Conservation (phyloP, 371 early-diverging fungal genomes). For the Parasitella parasitica region DNA sequence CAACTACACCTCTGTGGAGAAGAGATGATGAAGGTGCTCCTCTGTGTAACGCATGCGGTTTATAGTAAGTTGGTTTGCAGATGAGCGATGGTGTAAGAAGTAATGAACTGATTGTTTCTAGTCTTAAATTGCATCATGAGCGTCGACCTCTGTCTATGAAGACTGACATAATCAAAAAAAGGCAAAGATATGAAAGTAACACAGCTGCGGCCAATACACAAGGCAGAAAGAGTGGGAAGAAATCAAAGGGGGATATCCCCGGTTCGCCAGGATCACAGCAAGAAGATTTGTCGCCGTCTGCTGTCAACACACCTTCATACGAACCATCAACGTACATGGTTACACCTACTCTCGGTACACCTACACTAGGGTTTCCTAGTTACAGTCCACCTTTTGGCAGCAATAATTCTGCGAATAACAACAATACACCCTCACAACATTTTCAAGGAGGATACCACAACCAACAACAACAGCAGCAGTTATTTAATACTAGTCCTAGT, state of each 20-base stretch:
- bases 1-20: slow-evolving; percentile 94
- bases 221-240: slow-evolving; percentile 10
- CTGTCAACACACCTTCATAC: neutral
- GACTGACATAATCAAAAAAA: slow-evolving; percentile 77
- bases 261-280: neutral
- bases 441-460: slow-evolving; percentile 2
- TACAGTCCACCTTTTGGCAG: neutral
- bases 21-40: slow-evolving; percentile 78
- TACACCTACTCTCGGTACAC: neutral
- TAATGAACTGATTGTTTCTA: neutral
- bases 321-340: neutral
- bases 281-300: neutral
- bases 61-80: slow-evolving; percentile 65
- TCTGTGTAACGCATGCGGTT: slow-evolving; percentile 95
- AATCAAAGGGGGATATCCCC: slow-evolving; percentile 6
- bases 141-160: slow-evolving; percentile 77
- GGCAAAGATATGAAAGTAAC: slow-evolving; percentile 68
- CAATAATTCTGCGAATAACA: neutral
- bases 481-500: neutral
- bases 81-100: neutral
- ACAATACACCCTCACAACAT: neutral
- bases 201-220: neutral
- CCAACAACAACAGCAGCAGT: slow-evolving; percentile 1
- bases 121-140: slow-evolving; percentile 80
- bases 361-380: neutral